These are phyloP conservation scores for Bauhinia variegata DNA, from an alignment of 306 rosid species.

Conservation along the genomic window DNA sequence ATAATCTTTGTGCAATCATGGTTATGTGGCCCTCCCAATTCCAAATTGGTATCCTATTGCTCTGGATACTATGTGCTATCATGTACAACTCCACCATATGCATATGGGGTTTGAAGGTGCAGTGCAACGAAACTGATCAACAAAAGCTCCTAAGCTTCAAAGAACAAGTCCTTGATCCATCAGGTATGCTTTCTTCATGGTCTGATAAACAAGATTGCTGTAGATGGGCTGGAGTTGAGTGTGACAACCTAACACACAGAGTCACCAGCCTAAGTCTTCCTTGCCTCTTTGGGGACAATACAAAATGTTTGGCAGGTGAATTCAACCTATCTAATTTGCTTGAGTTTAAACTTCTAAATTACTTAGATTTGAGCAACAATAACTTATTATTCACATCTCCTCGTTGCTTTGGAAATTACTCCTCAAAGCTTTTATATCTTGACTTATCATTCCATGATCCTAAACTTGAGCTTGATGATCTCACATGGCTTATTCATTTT, in stretches of 20 bases:
- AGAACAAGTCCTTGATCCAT: background rate
- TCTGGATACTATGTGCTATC: background rate
- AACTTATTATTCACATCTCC: too few species aligned
- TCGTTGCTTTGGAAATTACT: too few species aligned
- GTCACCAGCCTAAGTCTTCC: background rate
- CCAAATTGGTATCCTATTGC: too few species aligned
- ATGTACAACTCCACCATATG: background rate
- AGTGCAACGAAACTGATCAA: background rate
- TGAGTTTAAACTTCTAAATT: too few species aligned
- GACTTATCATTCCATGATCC: too few species aligned
- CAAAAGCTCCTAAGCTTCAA: background rate
- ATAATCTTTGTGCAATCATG: too few species aligned
- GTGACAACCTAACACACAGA: background rate
- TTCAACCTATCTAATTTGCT: too few species aligned
- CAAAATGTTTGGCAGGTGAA: too few species aligned
- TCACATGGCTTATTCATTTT: background rate
- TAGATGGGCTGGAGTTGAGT: background rate
- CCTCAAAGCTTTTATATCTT: too few species aligned
- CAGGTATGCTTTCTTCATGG: background rate
- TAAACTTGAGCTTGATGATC: background rate
- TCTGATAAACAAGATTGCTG: background rate
- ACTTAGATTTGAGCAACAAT: too few species aligned
- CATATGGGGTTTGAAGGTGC: background rate
- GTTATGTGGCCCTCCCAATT: too few species aligned
- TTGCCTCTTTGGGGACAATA: too few species aligned